Evolutionary conservation across 2,329 filamentous ascomycete genomes (phyloP).

Genomic region (Botryotinia calthae): DNA sequence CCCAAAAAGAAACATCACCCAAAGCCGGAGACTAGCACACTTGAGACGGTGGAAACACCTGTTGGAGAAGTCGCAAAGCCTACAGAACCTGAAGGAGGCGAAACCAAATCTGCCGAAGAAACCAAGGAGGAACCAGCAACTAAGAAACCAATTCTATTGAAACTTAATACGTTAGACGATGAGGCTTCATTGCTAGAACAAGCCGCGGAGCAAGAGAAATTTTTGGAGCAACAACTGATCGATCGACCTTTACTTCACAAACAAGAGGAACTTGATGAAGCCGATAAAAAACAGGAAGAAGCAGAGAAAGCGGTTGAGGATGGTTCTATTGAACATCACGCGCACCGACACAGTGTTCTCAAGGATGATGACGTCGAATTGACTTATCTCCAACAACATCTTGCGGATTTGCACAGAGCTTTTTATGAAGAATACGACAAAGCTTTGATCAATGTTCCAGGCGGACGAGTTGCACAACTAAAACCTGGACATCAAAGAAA

Average conservation of each 20-base stretch:
- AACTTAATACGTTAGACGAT: conserved; percentile 60
- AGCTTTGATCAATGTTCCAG: conserved; percentile 42
- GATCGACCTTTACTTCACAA: conserved; percentile 88
- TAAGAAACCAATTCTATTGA: conserved; percentile 19
- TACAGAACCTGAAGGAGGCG: conserved; percentile 14
- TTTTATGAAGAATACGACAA: conserved; percentile 84
- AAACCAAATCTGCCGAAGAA: neutral
- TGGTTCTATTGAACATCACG: conserved; percentile 37
- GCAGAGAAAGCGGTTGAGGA: conserved; percentile 41
- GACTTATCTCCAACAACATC: conserved; percentile 68
- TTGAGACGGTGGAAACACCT: conserved; percentile 17
- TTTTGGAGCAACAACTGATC: conserved; percentile 82
- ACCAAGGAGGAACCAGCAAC: conserved; percentile 18
- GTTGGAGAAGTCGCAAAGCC: conserved; percentile 1
- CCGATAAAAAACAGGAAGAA: conserved; percentile 60
- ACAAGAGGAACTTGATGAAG: conserved; percentile 86
- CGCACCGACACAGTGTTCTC: conserved; percentile 69
- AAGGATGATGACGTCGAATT: conserved; percentile 88
- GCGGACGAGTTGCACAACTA: conserved; percentile 43
- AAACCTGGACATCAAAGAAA: conserved; percentile 44
- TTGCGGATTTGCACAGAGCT: conserved; percentile 69
- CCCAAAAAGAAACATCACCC: conserved; percentile 29
- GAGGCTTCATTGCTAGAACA: conserved; percentile 69
- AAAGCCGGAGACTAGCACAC: conserved; percentile 20
- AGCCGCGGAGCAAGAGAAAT: conserved; percentile 80